phyloP scores from a whole-genome alignment of 805 yeast species.

The Blastobotrys americana region DNA sequence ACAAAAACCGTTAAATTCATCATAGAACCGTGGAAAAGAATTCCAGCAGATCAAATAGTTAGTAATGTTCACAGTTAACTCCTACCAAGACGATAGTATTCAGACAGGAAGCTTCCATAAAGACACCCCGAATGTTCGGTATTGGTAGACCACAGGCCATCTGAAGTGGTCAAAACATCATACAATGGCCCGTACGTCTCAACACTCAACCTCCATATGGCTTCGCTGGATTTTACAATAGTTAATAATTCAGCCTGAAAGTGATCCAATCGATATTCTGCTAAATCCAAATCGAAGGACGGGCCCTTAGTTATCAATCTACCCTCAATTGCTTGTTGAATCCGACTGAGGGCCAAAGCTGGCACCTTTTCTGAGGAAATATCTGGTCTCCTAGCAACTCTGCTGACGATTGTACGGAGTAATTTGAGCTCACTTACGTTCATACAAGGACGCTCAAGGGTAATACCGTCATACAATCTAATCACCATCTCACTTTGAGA shows the following conservation, averaged over 20 bases:
- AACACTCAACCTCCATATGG: conserved; percentile 16
- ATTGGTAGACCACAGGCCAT: conserved; percentile 4
- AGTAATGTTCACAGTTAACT: no score
- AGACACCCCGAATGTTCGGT: no score
- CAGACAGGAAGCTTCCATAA: no score
- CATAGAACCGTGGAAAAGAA: no score
- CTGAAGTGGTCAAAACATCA: conserved; percentile 8
- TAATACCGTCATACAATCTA: conserved; percentile 9
- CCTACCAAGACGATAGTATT: no score
- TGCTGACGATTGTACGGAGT: conserved; percentile 14
- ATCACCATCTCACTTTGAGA: conserved; percentile 5
- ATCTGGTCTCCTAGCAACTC: conserved; percentile 2
- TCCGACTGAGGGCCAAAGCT: conserved; percentile 14
- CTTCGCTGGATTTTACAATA: conserved; percentile 10
- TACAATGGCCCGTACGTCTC: conserved; percentile 19
- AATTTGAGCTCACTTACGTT: conserved; percentile 9
- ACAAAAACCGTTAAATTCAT: no score
- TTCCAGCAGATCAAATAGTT: no score
- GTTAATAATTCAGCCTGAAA: conserved; percentile 14
- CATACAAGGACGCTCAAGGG: conserved; percentile 16
- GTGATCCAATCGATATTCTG: conserved; percentile 5
- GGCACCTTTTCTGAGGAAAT: conserved; percentile 9
- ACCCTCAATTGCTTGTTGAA: conserved; percentile 14
- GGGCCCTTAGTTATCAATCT: conserved; percentile 6
- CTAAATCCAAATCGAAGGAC: neutral